These are phyloP conservation scores for Talaromyces islandicus DNA, from an alignment of 2,329 filamentous ascomycete genomes.

Conservation along the genomic window DNA sequence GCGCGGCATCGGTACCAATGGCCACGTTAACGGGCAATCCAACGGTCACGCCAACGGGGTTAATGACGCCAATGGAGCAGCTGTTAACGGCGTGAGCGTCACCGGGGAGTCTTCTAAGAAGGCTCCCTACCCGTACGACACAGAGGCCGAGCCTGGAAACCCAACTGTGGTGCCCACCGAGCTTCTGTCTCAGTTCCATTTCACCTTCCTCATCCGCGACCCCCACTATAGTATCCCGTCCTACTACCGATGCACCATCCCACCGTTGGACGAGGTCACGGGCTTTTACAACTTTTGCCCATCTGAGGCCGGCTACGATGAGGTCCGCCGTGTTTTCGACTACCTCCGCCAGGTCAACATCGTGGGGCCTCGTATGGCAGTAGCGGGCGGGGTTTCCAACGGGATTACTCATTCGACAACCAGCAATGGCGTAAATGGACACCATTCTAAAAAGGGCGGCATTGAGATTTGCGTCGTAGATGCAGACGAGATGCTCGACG, in stretches of 20 bases:
- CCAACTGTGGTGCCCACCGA: conserved; percentile 76
- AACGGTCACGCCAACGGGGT: conserved; percentile 17
- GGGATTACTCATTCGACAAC: conserved; percentile 21
- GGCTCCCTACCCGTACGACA: conserved; percentile 54
- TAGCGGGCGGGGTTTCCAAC: conserved; percentile 12
- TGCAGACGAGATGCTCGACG: conserved; percentile 87
- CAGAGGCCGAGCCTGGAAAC: conserved; percentile 61
- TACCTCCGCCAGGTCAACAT: conserved; percentile 65
- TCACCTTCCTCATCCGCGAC: conserved; percentile 93
- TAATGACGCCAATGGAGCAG: background rate
- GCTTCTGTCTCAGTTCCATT: conserved; percentile 76
- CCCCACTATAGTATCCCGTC: conserved; percentile 87
- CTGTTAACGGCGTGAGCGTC: conserved; percentile 13
- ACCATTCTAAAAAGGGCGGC: conserved; percentile 18
- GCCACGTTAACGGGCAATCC: conserved; percentile 13
- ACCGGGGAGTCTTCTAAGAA: conserved; percentile 19
- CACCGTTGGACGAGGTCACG: conserved; percentile 74
- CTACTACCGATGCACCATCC: conserved; percentile 89
- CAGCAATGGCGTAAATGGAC: conserved; percentile 14
- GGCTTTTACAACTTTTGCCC: conserved; percentile 85
- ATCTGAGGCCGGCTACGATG: conserved; percentile 81
- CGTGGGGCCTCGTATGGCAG: conserved; percentile 62
- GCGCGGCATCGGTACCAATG: conserved; percentile 53
- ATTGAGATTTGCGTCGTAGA: conserved; percentile 80
- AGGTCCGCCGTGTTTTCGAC: conserved; percentile 82